Percentiles rank a stretch among this genome's conserved stretches.
Evolutionary conservation across 371 early-diverging fungal species (phyloP).

Genomic region (Lichtheimia hyalospora): DNA sequence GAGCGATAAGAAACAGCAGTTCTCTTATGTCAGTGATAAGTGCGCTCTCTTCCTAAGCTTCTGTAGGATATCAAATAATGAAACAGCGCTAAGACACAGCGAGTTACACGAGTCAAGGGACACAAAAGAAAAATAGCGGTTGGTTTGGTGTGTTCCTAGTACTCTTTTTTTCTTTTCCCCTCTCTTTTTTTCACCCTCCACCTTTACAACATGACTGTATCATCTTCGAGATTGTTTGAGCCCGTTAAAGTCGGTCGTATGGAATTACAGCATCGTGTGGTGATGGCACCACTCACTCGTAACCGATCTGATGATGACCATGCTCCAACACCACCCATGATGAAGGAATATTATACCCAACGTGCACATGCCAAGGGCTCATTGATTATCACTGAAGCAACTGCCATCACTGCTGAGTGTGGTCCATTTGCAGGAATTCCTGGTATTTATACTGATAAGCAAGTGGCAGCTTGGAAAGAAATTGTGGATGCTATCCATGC

Average conservation of each 20-base stretch:
- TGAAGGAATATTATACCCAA: slow-evolving; percentile 58
- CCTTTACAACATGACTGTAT: slow-evolving; percentile 4
- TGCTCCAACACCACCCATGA: slow-evolving; percentile 39
- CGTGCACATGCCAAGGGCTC: slow-evolving; percentile 52
- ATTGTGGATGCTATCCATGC: slow-evolving; percentile 59
- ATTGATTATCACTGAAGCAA: slow-evolving; percentile 60
- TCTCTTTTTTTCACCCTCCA: no score
- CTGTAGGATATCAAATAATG: no score
- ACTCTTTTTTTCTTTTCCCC: no score
- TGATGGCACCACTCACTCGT: slow-evolving; percentile 56
- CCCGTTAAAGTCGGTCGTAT: slow-evolving; percentile 32
- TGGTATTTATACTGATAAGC: slow-evolving; percentile 51
- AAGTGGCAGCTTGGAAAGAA: slow-evolving; percentile 59
- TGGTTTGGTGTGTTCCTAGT: no score
- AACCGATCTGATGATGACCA: slow-evolving; percentile 28
- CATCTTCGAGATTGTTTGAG: slow-evolving; percentile 16
- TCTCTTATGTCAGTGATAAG: no score
- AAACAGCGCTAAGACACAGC: no score
- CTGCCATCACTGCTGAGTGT: slow-evolving; percentile 44
- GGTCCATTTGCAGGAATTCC: slow-evolving; percentile 37
- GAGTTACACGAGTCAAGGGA: no score
- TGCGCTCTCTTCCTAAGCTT: no score
- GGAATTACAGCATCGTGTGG: slow-evolving; percentile 50
- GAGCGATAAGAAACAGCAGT: no score
- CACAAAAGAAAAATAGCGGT: no score